Evolutionary conservation across 176 grass and related monocot genomes (phyloP).

Genomic region (Triticum monococcum): DNA sequence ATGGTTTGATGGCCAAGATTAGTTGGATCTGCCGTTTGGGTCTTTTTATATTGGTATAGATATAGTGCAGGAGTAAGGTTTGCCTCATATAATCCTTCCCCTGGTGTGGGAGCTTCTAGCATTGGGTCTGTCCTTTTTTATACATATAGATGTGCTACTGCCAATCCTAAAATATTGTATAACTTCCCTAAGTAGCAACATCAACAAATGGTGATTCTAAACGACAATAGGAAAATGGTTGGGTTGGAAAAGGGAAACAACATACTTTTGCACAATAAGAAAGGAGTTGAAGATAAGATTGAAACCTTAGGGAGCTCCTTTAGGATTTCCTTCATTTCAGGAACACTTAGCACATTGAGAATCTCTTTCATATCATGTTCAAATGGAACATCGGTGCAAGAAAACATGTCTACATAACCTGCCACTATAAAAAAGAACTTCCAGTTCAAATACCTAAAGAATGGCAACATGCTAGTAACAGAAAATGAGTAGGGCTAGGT

Average conservation of each 20-base stretch:
- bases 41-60: no score
- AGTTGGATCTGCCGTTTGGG: no score
- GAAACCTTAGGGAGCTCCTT: conserved; percentile 68
- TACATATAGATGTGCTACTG: background rate
- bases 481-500: conserved; percentile 16
- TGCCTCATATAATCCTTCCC: no score
- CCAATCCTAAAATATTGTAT: background rate
- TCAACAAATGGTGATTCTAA: conserved; percentile 30
- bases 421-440: conserved; percentile 59
- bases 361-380: conserved; percentile 69
- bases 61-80: no score
- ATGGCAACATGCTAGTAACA: conserved; percentile 11
- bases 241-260: background rate
- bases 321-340: conserved; percentile 78
- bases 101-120: no score
- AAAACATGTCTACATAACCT: conserved; percentile 70
- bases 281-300: conserved; percentile 23
- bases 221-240: background rate
- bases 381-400: conserved; percentile 39
- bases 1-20: background rate
- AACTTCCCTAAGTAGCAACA: background rate
- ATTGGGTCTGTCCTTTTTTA: no score
- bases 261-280: background rate
- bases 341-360: conserved; percentile 74
- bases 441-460: conserved; percentile 13